Evolutionary conservation across 2,329 filamentous ascomycete species (phyloP).

Genomic region (Cercospora citrullina): DNA sequence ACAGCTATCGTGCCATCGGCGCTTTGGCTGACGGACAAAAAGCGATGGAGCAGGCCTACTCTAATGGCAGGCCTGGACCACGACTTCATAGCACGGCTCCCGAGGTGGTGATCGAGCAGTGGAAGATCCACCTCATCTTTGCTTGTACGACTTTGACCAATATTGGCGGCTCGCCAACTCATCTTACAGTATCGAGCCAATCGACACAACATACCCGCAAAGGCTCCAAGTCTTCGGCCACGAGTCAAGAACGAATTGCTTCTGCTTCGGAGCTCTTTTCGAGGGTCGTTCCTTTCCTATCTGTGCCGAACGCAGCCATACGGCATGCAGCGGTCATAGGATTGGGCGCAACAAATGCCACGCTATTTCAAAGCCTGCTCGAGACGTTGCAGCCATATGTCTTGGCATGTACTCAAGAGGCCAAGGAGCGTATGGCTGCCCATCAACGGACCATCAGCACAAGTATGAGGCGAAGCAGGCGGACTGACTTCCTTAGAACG

Average conservation of each 20-base stretch:
- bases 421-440: constrained; percentile 69
- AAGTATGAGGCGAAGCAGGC: constrained; percentile 75
- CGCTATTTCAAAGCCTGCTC: constrained; percentile 85
- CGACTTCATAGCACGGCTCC: constrained; percentile 67
- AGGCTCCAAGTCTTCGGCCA: constrained; percentile 67
- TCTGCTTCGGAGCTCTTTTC: constrained; percentile 89
- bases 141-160: constrained; percentile 93
- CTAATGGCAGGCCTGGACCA: constrained; percentile 26
- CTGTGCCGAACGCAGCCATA: constrained; percentile 75
- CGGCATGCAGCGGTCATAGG: constrained; percentile 88
- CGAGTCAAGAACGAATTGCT: constrained; percentile 73
- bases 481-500: constrained; percentile 82
- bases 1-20: constrained; percentile 86
- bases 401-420: constrained; percentile 82
- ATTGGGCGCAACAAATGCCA: constrained; percentile 90
- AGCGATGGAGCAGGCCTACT: constrained; percentile 58
- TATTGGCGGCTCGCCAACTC: constrained; percentile 59
- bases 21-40: constrained; percentile 69
- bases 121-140: constrained; percentile 96
- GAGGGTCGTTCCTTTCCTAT: constrained; percentile 83
- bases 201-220: constrained; percentile 77
- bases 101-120: constrained; percentile 90
- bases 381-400: constrained; percentile 89
- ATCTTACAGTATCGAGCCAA: constrained; percentile 51
- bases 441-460: constrained; percentile 79